Evolutionary conservation across 441 rosid genomes (phyloP).

Genomic region (Isatis lusitanica): DNA sequence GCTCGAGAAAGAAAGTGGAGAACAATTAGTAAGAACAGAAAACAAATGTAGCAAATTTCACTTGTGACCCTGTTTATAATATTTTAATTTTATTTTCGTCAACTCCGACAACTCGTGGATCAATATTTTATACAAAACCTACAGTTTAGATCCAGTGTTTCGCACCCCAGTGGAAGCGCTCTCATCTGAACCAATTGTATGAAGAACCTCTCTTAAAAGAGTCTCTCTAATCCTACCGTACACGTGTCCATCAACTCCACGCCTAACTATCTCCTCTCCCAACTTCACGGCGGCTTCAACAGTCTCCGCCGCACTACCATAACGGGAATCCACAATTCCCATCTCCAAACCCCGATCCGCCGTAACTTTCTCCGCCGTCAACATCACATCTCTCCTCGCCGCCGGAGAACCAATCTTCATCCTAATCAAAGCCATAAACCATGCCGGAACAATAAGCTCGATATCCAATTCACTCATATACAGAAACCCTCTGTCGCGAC

Average conservation of each 20-base stretch:
- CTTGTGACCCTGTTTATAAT: not conserved
- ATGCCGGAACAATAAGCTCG: conserved; percentile 40
- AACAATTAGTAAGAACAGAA: no score
- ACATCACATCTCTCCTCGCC: conserved; percentile 43
- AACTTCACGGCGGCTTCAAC: conserved; percentile 47
- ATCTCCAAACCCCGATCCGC: conserved; percentile 45
- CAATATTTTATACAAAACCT: not conserved
- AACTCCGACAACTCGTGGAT: no score
- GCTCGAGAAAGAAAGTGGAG: no score
- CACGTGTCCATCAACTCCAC: conserved; percentile 52
- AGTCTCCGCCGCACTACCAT: conserved; percentile 50
- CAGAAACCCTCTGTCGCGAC: conserved; percentile 64
- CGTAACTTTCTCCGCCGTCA: conserved; percentile 56
- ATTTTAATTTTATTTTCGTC: not conserved
- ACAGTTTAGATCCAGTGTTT: conserved; percentile 12
- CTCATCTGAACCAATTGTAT: conserved; percentile 37
- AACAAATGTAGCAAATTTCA: not conserved
- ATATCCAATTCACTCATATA: conserved; percentile 77
- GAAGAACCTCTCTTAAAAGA: conserved; percentile 41
- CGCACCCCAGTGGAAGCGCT: not conserved
- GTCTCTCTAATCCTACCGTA: conserved; percentile 52
- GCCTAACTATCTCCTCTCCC: conserved; percentile 44
- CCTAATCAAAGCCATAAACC: conserved; percentile 45
- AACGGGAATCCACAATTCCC: conserved; percentile 48
- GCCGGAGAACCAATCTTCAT: conserved; percentile 44